Base-by-base conservation (phyloP, 176 grass and related monocot species). In the Rhynchospora breviuscula region DNA sequence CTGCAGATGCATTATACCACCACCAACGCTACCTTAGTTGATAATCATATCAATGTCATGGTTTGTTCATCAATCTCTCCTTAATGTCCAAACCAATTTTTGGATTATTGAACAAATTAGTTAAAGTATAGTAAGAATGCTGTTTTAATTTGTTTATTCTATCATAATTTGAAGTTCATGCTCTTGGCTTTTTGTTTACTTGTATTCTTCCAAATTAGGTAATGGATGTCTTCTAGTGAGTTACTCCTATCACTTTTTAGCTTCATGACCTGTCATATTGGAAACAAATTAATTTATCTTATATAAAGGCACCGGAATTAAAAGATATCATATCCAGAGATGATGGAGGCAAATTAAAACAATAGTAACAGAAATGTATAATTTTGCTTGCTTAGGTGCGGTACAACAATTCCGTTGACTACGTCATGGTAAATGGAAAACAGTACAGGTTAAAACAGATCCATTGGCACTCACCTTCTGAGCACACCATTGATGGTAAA, bases 401-500 rank as follows among this genome's bases (percentile, higher is more conserved):
- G 45, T 95, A 87, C 40, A 86, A 92, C 62, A 84, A 81, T 73
- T 83, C 79, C 25, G 47, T 66, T 81, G 90, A 83, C 64, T 85
- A 83, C 21, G 72, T 95, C 67, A 87, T 35, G 52, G 86, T 92
- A 48, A 80, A 76, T 15, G 87, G 88, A 17, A 91, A 79, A 18
- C 89, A 85, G 22, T 95, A 95, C 82, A 66, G 61, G 56, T 72
- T 92, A 54, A 86, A 87, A 67, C 87, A 90, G 44, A 66, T 95
- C 90, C 93, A 95, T 82, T 95, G 93, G 93, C 93, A 95, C 48
- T 89, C 88, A 19, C 93, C 93, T 69, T 95, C 93, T 1, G 90
- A 95, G 80, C 90, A 95, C 79, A 91, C 80, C 62, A 86, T 95
- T 66, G 80, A 90, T 63, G 88, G 90, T 61, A 14, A 90, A 89